phyloP scores from a whole-genome alignment of 176 grass and related monocot genomes.

The Carex littledalei region DNA sequence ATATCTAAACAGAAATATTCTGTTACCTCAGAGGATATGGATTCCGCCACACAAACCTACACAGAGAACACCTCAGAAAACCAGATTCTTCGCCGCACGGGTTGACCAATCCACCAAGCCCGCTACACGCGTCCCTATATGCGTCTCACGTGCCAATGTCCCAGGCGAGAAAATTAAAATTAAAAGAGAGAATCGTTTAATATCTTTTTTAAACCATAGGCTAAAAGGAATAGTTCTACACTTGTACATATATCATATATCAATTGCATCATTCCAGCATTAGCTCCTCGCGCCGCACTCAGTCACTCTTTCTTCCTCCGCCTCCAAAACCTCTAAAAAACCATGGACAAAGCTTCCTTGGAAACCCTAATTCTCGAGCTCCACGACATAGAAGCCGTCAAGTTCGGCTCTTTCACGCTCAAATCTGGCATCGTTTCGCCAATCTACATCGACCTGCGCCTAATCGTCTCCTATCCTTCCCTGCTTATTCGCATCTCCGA shows the following conservation, averaged over 20 bases:
- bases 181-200: no score
- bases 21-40: no score
- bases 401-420: slow-evolving; percentile 82
- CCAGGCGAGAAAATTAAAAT: not conserved
- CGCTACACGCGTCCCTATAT: not conserved
- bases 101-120: not conserved
- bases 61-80: not conserved
- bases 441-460: slow-evolving; percentile 96
- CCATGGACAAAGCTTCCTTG: slow-evolving; percentile 48
- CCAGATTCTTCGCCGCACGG: not conserved
- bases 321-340: slow-evolving; percentile 31
- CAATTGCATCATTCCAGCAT: not conserved
- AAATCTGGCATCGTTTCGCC: slow-evolving; percentile 93
- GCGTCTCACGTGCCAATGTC: not conserved
- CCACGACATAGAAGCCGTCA: slow-evolving; percentile 77
- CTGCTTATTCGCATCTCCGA: slow-evolving; percentile 58
- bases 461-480: slow-evolving; percentile 77
- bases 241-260: no score
- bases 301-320: not conserved
- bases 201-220: no score
- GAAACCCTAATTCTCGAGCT: slow-evolving; percentile 71
- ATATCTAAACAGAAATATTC: no score
- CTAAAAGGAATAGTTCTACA: no score
- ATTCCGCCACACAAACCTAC: not conserved
- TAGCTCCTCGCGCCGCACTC: not conserved